phyloP scores from a whole-genome alignment of 805 yeast genomes.

The Cyberlindnera mississippiensis region DNA sequence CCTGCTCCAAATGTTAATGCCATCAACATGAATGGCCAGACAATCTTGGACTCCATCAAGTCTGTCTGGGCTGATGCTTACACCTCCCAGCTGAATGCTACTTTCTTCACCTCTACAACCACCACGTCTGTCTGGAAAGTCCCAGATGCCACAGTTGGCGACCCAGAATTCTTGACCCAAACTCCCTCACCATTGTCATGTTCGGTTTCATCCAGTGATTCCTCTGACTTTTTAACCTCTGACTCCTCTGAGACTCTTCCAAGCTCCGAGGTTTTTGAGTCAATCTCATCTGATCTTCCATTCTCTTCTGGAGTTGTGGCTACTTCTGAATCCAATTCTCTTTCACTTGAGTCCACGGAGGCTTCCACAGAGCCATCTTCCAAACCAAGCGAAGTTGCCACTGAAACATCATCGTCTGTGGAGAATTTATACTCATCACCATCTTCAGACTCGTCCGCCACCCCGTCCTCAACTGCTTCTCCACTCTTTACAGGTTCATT shows the following conservation, averaged over 20 bases:
- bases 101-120: conserved; percentile 33
- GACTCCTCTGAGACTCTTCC: conserved; percentile 7
- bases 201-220: conserved; percentile 8
- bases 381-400: no score
- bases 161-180: conserved; percentile 12
- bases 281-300: conserved; percentile 5
- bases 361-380: no score
- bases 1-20: conserved; percentile 38
- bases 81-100: conserved; percentile 25
- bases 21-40: conserved; percentile 32
- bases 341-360: no score
- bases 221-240: conserved; percentile 4
- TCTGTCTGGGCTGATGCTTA: conserved; percentile 32
- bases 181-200: conserved; percentile 9
- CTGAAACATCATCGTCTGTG: no score
- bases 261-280: conserved; percentile 7
- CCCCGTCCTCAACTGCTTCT: background rate
- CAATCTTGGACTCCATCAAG: conserved; percentile 30
- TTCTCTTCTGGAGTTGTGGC: conserved; percentile 1
- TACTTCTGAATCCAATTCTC: no score
- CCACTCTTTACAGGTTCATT: conserved; percentile 2
- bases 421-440: no score
- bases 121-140: conserved; percentile 23
- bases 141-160: conserved; percentile 14
- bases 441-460: conserved; percentile 7